Base-by-base conservation (phyloP, 345 rosid species). In the Lagerstroemia speciosa region DNA sequence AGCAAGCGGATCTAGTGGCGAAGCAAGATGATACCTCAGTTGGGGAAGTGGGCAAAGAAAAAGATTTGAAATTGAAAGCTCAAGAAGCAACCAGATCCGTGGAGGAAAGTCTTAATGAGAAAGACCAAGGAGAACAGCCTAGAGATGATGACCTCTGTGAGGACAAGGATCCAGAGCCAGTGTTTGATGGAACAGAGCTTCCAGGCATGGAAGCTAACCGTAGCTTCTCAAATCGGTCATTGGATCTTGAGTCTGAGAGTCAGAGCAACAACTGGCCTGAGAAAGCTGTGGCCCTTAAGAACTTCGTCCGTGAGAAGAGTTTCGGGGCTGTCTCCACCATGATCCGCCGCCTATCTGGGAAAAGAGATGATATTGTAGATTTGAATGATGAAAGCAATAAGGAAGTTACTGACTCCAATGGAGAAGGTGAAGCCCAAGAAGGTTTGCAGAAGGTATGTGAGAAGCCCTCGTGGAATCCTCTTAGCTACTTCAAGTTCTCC, bases 391-490 rank as follows among this genome's bases (percentile, higher is more conserved):
- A 73, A 66, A 74, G 72, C 41, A 68, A 71, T 45, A 79, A 74
- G 67, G 75, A 69, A 67, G 76, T 62, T 63, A 68, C 70, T 22
- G 80, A 72, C 71, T 79, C 79, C 57, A 9, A 70, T 29, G 71
- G 71, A 67, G 76, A 77, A 67, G 67, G 45, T 62, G 82, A 82
- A 77, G 66, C 60, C 2, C 57, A 67, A 36, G 76, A 75, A 70
- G 78, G 38, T 45, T 75, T 85, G 58, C 79, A 71, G 24, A 87
- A 74, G 75, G 20, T 75, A 45, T 65, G 71, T 12, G 88, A 79
- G 48, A 84, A 69, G 64, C 79, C 84, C 52, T 67, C 78, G 1
- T 89, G 96, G 94, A 88, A 89, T 68, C 96, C 96, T 36, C 78
- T 87, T 57, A 79, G 74, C 72, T 87, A 78, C 75, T 75, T 89